phyloP scores from a whole-genome alignment of 2,329 filamentous ascomycete genomes.

The Cercospora zeae-maydis region DNA sequence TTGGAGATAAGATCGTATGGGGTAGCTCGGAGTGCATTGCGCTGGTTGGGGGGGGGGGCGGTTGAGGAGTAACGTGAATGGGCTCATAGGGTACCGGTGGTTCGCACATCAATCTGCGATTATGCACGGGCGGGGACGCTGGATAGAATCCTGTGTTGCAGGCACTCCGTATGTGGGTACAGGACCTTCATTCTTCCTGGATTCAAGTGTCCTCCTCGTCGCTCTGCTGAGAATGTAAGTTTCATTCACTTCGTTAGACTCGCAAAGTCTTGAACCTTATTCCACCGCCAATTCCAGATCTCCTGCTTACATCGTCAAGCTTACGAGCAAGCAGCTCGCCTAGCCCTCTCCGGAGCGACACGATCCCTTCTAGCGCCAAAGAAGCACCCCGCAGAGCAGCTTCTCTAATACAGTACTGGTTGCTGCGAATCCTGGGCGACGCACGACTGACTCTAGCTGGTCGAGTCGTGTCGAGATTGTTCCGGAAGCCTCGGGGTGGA shows the following conservation, averaged over 20 bases:
- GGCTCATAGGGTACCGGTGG: not conserved
- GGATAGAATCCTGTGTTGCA: not conserved
- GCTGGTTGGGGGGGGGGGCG: no score
- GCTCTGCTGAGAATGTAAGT: no score
- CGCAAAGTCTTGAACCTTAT: not conserved
- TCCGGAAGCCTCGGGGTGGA: not conserved
- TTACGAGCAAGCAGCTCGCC: not conserved
- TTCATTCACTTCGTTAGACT: not conserved
- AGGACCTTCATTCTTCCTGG: no score
- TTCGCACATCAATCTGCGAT: not conserved
- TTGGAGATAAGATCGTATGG: not conserved
- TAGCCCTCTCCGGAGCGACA: not conserved
- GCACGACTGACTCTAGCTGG: not conserved
- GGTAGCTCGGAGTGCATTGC: not conserved
- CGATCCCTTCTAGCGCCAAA: not conserved
- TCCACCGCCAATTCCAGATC: not conserved
- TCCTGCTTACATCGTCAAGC: not conserved
- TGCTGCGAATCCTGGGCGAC: not conserved
- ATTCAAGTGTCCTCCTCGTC: no score
- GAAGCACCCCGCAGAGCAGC: not conserved
- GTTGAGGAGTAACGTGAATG: not conserved
- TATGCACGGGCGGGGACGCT: not conserved
- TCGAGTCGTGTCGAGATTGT: not conserved
- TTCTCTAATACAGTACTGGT: not conserved
- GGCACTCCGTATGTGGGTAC: no score